Evolutionary conservation across 306 rosid species (phyloP).

Genomic region (Trifolium subterraneum): DNA sequence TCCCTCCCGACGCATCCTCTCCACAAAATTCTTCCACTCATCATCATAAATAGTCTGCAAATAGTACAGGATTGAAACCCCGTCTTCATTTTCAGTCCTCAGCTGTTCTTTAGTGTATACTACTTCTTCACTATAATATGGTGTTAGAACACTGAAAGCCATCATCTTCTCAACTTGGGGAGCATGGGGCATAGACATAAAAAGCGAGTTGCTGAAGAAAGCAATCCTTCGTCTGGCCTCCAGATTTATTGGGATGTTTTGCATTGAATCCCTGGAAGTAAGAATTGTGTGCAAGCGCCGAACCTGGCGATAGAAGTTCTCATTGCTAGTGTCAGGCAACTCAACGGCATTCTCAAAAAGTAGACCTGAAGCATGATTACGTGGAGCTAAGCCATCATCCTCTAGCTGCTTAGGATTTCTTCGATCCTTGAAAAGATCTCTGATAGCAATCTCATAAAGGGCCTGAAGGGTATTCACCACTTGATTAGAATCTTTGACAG

Average conservation of each 20-base stretch:
- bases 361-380: slow-evolving; percentile 63
- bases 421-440: slow-evolving; percentile 83
- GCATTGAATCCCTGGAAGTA: slow-evolving; percentile 89
- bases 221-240: slow-evolving; percentile 97
- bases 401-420: slow-evolving; percentile 64
- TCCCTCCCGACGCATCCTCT: slow-evolving; percentile 93
- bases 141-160: slow-evolving; percentile 95
- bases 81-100: slow-evolving; percentile 90
- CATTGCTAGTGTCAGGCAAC: slow-evolving; percentile 69
- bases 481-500: slow-evolving; percentile 62
- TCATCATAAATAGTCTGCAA: slow-evolving; percentile 88
- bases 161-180: slow-evolving; percentile 99
- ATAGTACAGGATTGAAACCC: slow-evolving; percentile 81
- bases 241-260: slow-evolving; percentile 82
- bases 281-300: slow-evolving; percentile 89
- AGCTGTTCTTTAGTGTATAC: slow-evolving; percentile 80
- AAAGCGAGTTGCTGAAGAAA: slow-evolving; percentile 93
- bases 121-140: slow-evolving; percentile 89
- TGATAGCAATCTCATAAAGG: slow-evolving; percentile 79
- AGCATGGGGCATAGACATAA: slow-evolving; percentile 96
- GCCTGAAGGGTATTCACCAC: slow-evolving; percentile 90
- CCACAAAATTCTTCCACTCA: slow-evolving; percentile 93
- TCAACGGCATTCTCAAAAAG: slow-evolving; percentile 77
- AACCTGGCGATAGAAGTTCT: slow-evolving; percentile 78
- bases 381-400: slow-evolving; percentile 84